These are phyloP conservation scores for Botrytis hyacinthi DNA, from an alignment of 2,329 filamentous ascomycete species.

Conservation along the genomic window DNA sequence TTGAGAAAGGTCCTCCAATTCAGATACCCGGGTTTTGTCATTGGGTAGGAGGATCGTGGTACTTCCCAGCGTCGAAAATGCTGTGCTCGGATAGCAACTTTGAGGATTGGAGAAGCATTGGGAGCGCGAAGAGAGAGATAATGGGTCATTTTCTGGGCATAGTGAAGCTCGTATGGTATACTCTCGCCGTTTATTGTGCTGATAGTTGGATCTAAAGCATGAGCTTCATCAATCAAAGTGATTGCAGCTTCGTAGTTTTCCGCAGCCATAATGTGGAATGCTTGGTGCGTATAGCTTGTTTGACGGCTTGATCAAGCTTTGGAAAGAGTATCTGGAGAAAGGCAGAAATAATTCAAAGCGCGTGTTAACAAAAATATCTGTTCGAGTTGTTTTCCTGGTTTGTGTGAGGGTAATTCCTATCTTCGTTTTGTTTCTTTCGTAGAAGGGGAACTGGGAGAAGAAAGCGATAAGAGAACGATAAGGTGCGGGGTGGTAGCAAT, in stretches of 20 bases:
- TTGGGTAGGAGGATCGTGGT: conserved; percentile 69
- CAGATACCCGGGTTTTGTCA: conserved; percentile 73
- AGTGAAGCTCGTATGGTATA: conserved; percentile 76
- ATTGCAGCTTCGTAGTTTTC: conserved; percentile 52
- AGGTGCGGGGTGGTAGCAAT: neutral
- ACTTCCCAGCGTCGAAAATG: conserved; percentile 85
- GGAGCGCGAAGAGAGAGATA: conserved; percentile 65
- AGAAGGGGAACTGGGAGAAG: neutral
- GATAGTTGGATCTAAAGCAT: conserved; percentile 64
- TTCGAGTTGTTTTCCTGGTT: neutral
- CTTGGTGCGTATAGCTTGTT: neutral
- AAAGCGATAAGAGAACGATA: neutral
- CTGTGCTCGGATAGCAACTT: conserved; percentile 77
- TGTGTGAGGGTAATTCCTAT: neutral
- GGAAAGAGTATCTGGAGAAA: neutral
- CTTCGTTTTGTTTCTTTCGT: neutral
- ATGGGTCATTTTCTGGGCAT: conserved; percentile 73
- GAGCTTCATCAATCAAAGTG: conserved; percentile 69
- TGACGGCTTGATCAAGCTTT: neutral
- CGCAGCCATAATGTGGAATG: conserved; percentile 4
- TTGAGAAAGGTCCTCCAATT: conserved; percentile 74
- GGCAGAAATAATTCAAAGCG: neutral
- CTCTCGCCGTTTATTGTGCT: conserved; percentile 43
- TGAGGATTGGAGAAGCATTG: conserved; percentile 62
- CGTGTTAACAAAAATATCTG: neutral